Evolutionary conservation across 176 grass and related monocot species (phyloP).

Genomic region (Avena sativa): DNA sequence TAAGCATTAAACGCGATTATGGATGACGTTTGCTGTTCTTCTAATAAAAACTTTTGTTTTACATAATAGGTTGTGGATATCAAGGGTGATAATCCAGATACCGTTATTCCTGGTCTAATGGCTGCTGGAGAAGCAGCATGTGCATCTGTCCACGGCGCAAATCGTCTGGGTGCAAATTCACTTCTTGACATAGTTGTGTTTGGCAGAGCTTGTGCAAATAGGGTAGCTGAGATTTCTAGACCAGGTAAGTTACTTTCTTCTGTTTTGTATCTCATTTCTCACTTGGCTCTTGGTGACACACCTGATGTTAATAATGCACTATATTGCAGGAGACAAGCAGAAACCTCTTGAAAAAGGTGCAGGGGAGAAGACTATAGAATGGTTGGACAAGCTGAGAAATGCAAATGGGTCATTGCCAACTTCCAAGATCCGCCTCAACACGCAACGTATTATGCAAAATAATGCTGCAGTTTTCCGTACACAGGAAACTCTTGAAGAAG

Average conservation of each 20-base stretch:
- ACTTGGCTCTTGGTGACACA: not conserved
- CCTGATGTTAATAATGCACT: conserved; percentile 33
- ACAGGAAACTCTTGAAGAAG: conserved; percentile 79
- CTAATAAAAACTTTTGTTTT: conserved; percentile 38
- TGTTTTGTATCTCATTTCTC: not conserved
- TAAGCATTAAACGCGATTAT: conserved; percentile 34
- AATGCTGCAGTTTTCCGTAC: conserved; percentile 87
- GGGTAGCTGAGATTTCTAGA: conserved; percentile 71
- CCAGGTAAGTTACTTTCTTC: conserved; percentile 53
- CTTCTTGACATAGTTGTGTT: conserved; percentile 88
- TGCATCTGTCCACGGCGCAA: conserved; percentile 83
- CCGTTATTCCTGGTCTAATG: conserved; percentile 65
- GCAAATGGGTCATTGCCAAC: conserved; percentile 68
- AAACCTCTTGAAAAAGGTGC: conserved; percentile 64
- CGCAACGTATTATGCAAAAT: conserved; percentile 83
- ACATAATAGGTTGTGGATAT: conserved; percentile 69
- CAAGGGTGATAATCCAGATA: conserved; percentile 64
- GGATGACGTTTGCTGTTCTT: not conserved
- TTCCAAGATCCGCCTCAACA: conserved; percentile 76
- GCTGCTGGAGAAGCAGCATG: conserved; percentile 81
- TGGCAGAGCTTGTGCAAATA: conserved; percentile 79
- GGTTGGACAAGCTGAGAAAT: conserved; percentile 72
- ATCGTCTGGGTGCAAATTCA: conserved; percentile 78
- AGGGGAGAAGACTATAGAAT: conserved; percentile 71
- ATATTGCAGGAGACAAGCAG: conserved; percentile 54